A percentile compares a stretch with the other conserved stretches of the same genome.
Conservation (phyloP, 2,329 filamentous ascomycete genomes). For the Fusarium sp. region DNA sequence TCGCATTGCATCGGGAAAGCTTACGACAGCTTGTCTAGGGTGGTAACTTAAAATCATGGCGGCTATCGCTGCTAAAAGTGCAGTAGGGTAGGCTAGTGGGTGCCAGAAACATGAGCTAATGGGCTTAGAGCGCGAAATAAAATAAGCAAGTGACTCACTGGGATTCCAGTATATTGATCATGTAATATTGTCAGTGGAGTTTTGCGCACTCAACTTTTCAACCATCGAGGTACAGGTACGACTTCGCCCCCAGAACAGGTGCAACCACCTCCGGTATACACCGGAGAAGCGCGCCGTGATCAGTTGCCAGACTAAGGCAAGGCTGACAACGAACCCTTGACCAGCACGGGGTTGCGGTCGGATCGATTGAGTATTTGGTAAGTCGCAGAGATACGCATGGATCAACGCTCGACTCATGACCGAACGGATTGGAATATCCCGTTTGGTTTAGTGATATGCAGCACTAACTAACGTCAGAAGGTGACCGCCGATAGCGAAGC, state of each 20-base stretch:
- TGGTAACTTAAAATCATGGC: constrained; percentile 26
- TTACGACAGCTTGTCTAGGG: constrained; percentile 25
- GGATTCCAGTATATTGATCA: background rate
- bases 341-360: constrained; percentile 5
- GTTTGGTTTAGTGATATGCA: background rate
- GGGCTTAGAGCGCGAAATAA: background rate
- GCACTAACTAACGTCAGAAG: background rate
- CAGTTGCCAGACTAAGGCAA: constrained; percentile 28
- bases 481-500: constrained; percentile 1
- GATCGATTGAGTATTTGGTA: background rate
- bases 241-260: constrained; percentile 12
- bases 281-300: constrained; percentile 30
- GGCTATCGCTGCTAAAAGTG: constrained; percentile 16
- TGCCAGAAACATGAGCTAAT: background rate
- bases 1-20: constrained; percentile 7
- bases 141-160: background rate
- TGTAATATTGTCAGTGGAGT: background rate
- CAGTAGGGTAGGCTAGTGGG: background rate
- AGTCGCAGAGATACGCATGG: constrained; percentile 11
- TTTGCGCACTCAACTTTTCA: background rate
- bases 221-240: background rate
- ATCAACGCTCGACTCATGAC: constrained; percentile 13
- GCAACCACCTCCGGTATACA: constrained; percentile 23
- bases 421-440: background rate
- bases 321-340: constrained; percentile 23